Base-by-base conservation (phyloP, 306 rosid genomes). In the Fragaria ananassa region DNA sequence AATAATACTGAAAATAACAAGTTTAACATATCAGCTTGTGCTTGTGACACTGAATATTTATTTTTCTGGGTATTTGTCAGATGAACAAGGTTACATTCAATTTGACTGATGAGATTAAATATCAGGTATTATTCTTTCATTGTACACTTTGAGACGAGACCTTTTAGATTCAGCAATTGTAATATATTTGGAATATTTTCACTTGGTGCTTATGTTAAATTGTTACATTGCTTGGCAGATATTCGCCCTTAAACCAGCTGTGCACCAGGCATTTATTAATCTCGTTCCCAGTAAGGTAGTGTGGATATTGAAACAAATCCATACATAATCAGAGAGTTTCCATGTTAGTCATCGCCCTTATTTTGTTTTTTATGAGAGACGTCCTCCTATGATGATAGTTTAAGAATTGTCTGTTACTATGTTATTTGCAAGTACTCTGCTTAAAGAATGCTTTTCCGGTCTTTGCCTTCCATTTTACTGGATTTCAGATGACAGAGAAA, bases 221-320 rank as follows among this genome's bases (percentile, higher is more conserved):
- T 79, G 68, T 74, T 62, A 37, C 64, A 79, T 54, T 67, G 42
- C 77, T 75, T 60, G 83, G 78, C 91, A 95, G 99, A 95, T 95
- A 82, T 95, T 95, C 82, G 85, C 91, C 76, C 86, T 92, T 76
- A 95, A 95, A 85, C 99, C 97, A 80, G 97, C 99, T 42, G 97
- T 95, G 81, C 99, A 90, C 74, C 90, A 80, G 84, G 97, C 97
- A 63, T 95, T 89, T 86, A 88, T 90, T 83, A 86, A 82, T 57
- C 85, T 86, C 67, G 97, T 95, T 78, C 97, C 97, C 54, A 88
- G 70, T 62, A 95, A 92, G 96, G 99, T 95, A 90, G 44, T 60
- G 49, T 70, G 67, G 68, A 71, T 70, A 85, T 69, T 53, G 78
- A 31, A 65, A 50, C 41, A 46, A 42, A 45, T 81, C 85, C 34